Evolutionary conservation across 495 filamentous ascomycete species (phyloP).

Genomic region (Immersiella caudata): DNA sequence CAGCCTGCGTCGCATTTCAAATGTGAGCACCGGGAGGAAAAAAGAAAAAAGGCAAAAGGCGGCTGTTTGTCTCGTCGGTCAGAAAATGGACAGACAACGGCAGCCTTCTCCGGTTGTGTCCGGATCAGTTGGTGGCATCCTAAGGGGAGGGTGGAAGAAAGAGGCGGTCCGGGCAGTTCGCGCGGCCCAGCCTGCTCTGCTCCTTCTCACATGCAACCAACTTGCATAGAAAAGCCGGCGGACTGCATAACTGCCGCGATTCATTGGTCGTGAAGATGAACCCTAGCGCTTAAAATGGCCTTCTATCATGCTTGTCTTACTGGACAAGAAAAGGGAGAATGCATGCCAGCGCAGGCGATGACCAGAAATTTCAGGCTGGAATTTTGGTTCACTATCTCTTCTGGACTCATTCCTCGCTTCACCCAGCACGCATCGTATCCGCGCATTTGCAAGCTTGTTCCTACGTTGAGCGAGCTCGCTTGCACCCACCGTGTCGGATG

Average conservation of each 20-base stretch:
- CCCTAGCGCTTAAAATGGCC: slow-evolving; percentile 7
- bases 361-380: neutral
- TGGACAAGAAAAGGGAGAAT: neutral
- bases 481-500: slow-evolving; percentile 1
- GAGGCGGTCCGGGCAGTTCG: neutral
- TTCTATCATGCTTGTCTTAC: slow-evolving; percentile 7
- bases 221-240: slow-evolving; percentile 18
- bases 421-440: neutral
- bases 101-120: slow-evolving; percentile 6
- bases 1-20: neutral
- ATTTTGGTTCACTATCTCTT: neutral
- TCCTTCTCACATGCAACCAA: slow-evolving; percentile 18
- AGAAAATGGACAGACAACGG: slow-evolving; percentile 10
- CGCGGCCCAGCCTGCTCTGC: slow-evolving; percentile 4
- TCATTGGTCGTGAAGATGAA: slow-evolving; percentile 9
- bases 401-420: neutral
- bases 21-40: neutral
- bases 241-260: slow-evolving; percentile 31
- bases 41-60: neutral
- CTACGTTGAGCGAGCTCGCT: neutral
- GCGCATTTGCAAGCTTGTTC: neutral
- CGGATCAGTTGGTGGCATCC: neutral
- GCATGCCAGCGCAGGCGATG: neutral
- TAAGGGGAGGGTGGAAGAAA: slow-evolving; percentile 1
- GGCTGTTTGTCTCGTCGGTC: neutral